phyloP scores from a whole-genome alignment of 2,329 filamentous ascomycete species.

The Pseudocercospora eumusae region DNA sequence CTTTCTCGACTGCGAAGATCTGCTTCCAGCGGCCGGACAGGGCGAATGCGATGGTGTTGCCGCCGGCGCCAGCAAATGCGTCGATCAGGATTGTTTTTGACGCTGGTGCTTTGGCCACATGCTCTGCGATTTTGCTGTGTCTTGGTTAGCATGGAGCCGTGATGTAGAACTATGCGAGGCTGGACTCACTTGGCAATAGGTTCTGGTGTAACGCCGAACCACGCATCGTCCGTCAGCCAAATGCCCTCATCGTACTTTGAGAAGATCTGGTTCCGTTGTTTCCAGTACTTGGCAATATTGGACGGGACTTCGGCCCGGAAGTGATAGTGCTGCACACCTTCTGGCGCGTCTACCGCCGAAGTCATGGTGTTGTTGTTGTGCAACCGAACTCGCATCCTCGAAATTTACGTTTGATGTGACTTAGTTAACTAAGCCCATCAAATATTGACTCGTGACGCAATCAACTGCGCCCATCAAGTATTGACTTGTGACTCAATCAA shows the following conservation, averaged over 20 bases:
- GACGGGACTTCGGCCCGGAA: conserved; percentile 70
- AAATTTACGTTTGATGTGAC: background rate
- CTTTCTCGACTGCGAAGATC: conserved; percentile 86
- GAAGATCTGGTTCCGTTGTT: conserved; percentile 85
- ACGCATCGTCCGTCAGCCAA: conserved; percentile 87
- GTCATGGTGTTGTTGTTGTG: conserved; percentile 17
- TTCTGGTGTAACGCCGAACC: conserved; percentile 97
- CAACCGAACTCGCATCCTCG: too few species aligned
- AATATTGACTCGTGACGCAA: too few species aligned
- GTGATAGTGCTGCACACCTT: conserved; percentile 74
- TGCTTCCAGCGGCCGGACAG: conserved; percentile 74
- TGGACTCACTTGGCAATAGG: conserved; percentile 73
- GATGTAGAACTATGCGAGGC: conserved; percentile 9
- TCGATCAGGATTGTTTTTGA: conserved; percentile 74
- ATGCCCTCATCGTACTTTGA: conserved; percentile 83
- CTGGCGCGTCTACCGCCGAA: conserved; percentile 48
- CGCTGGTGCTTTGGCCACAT: conserved; percentile 61
- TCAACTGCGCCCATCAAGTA: too few species aligned
- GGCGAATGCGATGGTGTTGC: conserved; percentile 94
- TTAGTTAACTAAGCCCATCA: background rate
- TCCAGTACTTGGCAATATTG: conserved; percentile 90
- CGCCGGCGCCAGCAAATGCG: conserved; percentile 86
- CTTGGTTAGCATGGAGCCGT: background rate
- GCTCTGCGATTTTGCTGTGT: conserved; percentile 73
- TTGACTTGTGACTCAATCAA: too few species aligned